These are phyloP conservation scores for Skeletonema tropicum DNA, from an alignment of 108 stramenopile genomes.

Conservation along the genomic window DNA sequence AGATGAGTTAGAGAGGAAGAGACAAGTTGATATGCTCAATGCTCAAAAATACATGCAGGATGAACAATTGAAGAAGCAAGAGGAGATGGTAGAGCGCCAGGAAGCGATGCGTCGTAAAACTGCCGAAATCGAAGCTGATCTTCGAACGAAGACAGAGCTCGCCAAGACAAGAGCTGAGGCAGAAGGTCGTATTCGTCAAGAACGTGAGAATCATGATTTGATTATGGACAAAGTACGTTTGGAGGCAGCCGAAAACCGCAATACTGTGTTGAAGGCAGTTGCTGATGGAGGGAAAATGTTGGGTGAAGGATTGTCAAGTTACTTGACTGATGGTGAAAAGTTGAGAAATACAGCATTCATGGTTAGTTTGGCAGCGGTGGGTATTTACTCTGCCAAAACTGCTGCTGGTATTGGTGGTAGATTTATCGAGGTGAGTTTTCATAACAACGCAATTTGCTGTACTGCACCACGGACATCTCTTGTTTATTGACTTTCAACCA, in stretches of 20 bases:
- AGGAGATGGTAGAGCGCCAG: constrained; percentile 94
- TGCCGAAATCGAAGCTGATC: constrained; percentile 95
- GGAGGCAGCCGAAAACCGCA: constrained; percentile 88
- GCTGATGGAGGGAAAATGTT: constrained; percentile 87
- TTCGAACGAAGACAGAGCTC: constrained; percentile 87
- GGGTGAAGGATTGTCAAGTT: constrained; percentile 84
- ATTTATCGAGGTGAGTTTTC: constrained; percentile 80
- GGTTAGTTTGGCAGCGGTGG: constrained; percentile 92
- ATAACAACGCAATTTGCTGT: background rate
- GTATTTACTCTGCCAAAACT: constrained; percentile 91
- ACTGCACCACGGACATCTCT: background rate
- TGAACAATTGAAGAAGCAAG: constrained; percentile 95
- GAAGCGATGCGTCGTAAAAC: constrained; percentile 97
- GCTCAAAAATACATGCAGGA: constrained; percentile 97
- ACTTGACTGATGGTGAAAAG: constrained; percentile 91
- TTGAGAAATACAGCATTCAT: constrained; percentile 91
- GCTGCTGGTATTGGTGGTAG: constrained; percentile 91
- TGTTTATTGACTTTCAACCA: background rate
- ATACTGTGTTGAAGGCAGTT: constrained; percentile 94
- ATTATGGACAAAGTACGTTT: constrained; percentile 85
- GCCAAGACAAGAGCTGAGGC: constrained; percentile 93
- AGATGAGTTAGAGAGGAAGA: constrained; percentile 96
- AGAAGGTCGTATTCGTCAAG: constrained; percentile 94
- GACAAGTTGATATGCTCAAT: constrained; percentile 95
- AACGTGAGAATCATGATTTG: constrained; percentile 97